Evolutionary conservation across 2,329 filamentous ascomycete species (phyloP).

Genomic region (Zymoseptoria tritici): DNA sequence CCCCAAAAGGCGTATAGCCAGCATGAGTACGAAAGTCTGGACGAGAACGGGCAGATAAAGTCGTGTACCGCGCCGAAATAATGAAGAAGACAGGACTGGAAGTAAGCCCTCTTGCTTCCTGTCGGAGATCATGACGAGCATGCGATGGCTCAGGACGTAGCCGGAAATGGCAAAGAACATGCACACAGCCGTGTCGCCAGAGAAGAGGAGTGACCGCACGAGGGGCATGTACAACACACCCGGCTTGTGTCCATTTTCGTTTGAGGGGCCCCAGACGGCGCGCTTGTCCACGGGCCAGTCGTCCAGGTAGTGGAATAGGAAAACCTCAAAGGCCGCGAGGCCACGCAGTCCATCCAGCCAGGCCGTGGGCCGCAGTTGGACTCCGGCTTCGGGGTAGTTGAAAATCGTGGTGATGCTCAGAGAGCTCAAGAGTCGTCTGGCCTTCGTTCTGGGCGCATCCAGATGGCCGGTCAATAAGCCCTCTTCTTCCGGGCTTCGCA

Average conservation of each 20-base stretch:
- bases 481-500: background rate
- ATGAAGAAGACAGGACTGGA: slow-evolving; percentile 4
- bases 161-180: slow-evolving; percentile 58
- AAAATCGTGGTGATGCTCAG: slow-evolving; percentile 1
- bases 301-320: slow-evolving; percentile 18
- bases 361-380: slow-evolving; percentile 8
- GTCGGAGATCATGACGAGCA: slow-evolving; percentile 9
- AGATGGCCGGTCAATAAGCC: background rate
- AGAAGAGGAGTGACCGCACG: slow-evolving; percentile 48
- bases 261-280: slow-evolving; percentile 5
- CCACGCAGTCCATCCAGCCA: slow-evolving; percentile 21
- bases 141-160: slow-evolving; percentile 49
- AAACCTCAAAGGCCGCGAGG: slow-evolving; percentile 18
- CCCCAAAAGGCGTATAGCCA: slow-evolving; percentile 2
- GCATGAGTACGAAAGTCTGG: slow-evolving; percentile 8
- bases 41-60: slow-evolving; percentile 9
- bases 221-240: slow-evolving; percentile 34
- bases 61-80: slow-evolving; percentile 7
- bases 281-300: slow-evolving; percentile 8
- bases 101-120: slow-evolving; percentile 3
- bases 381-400: slow-evolving; percentile 8
- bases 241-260: slow-evolving; percentile 24
- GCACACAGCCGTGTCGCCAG: slow-evolving; percentile 45
- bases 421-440: background rate
- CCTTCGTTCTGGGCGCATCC: background rate